These are phyloP conservation scores for Clohesyomyces aquaticus DNA, from an alignment of 495 filamentous ascomycete species.

Conservation along the genomic window DNA sequence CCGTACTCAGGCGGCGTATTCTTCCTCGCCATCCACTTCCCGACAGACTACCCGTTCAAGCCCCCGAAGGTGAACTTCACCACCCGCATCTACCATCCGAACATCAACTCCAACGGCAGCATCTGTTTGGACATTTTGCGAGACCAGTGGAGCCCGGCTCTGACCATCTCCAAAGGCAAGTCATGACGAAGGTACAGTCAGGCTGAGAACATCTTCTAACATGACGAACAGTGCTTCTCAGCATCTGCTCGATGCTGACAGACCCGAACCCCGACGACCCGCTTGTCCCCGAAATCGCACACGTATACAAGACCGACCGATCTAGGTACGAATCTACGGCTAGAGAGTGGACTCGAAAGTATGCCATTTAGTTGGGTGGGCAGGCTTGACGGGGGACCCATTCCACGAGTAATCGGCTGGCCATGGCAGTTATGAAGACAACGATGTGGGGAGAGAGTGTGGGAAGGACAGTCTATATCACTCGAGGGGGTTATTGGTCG, in stretches of 20 bases:
- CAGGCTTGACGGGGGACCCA: neutral
- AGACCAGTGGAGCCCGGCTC: slow-evolving; percentile 98
- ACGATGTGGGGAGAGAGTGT: neutral
- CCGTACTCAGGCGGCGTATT: slow-evolving; percentile 98
- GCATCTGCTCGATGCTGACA: slow-evolving; percentile 99
- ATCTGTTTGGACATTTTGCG: slow-evolving; percentile 98
- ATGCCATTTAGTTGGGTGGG: slow-evolving; percentile 70
- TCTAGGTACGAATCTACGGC: slow-evolving; percentile 94
- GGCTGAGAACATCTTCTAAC: neutral
- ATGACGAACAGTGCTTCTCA: slow-evolving; percentile 74
- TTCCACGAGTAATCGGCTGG: neutral
- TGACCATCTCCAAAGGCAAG: slow-evolving; percentile 97
- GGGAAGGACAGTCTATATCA: neutral
- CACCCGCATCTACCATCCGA: slow-evolving; percentile 98
- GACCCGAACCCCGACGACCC: slow-evolving; percentile 99
- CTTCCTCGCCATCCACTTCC: slow-evolving; percentile 98
- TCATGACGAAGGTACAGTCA: slow-evolving; percentile 2
- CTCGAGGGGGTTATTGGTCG: neutral
- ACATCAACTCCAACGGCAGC: slow-evolving; percentile 99
- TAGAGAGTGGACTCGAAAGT: slow-evolving; percentile 98
- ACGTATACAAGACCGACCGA: slow-evolving; percentile 99
- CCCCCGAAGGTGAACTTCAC: slow-evolving; percentile 99
- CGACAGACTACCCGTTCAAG: slow-evolving; percentile 99
- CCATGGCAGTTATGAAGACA: neutral
- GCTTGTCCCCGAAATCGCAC: slow-evolving; percentile 96